Base-by-base conservation (phyloP, 1,284 basidiomycete genomes). In the Cutaneotrichosporon dermatis region DNA sequence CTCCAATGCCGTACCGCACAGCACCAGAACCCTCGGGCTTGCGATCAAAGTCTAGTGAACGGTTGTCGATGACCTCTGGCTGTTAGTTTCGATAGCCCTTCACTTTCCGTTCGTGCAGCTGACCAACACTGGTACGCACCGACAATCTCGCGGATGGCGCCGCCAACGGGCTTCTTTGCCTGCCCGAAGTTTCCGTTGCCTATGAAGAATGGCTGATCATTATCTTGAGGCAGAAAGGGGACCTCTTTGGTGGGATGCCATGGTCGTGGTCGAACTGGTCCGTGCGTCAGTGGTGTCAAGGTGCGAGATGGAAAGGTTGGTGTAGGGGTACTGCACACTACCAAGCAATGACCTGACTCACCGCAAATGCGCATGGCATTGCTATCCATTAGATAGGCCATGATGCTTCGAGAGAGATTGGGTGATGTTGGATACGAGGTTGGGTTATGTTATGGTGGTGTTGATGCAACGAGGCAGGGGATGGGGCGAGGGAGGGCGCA, bases 261-360 rank as follows among this genome's bases (percentile, higher is more conserved):
- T 52, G 93, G 93, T 58, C 93, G 86, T 57, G 94, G 89, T 65
- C 93, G 91, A 54, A 97, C 93, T 93, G 34, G 13, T 36, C 12
- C 46, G 74, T 50, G 42, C 45, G 51, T 59, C 51, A 58, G 46
- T 33, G 35, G 33, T 6, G 51, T 35, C 15, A 25, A 44, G 12
- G 4, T 9, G 34, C 34, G 33, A 46, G 51, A 7, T 12, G 2
- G 12, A 8, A 36, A 37, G 43, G 12, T 25, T 4, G 12, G 6
- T 3, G 10, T 36, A 41, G 6, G 4, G 48, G 10, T 12, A 25
- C 25, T 25, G 6, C 0, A 41, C 10, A 13, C 37, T 3, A 15
- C 40, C 39, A 41, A 11, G 8, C 5, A 10, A 41, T 9, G 12
- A 3, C 35, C 4, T 12, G 35, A 57, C 62, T 25, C 35, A 64